Conservation (phyloP, 2,329 filamentous ascomycete species). For the Clarireedia monteithiana region DNA sequence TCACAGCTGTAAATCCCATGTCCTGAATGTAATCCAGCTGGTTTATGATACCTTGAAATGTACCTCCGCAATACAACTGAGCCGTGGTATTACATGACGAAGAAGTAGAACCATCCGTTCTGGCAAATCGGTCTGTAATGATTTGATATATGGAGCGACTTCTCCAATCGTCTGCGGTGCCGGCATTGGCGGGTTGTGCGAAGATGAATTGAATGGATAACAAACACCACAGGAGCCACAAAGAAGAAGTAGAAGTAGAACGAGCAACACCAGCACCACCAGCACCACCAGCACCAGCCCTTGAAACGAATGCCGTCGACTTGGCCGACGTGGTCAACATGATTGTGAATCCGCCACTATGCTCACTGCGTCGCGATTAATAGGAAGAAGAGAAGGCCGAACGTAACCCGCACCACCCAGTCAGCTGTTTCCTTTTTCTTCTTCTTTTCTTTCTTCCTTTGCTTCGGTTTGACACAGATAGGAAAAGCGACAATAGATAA, state of each 20-base stretch:
- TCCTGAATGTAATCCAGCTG: slow-evolving; percentile 39
- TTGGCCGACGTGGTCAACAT: slow-evolving; percentile 9
- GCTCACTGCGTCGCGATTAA: background rate
- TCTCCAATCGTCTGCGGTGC: slow-evolving; percentile 27
- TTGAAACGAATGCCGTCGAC: slow-evolving; percentile 12
- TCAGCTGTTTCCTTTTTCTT: too few relatives aligned
- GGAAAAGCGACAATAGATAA: too few relatives aligned
- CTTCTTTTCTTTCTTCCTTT: too few relatives aligned
- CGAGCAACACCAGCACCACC: too few relatives aligned
- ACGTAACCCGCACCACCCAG: too few relatives aligned
- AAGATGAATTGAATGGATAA: background rate
- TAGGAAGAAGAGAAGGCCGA: too few relatives aligned
- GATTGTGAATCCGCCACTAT: background rate
- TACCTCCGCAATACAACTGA: slow-evolving; percentile 38
- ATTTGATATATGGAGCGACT: slow-evolving; percentile 34
- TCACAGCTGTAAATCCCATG: slow-evolving; percentile 30
- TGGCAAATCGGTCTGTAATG: slow-evolving; percentile 34
- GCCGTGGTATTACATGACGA: slow-evolving; percentile 21
- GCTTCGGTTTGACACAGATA: too few relatives aligned
- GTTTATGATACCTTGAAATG: slow-evolving; percentile 37
- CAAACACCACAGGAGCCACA: background rate
- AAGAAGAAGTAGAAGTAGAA: background rate
- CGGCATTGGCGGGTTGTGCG: slow-evolving; percentile 7
- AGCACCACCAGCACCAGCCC: background rate
- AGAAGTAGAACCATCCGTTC: slow-evolving; percentile 28